phyloP scores from a whole-genome alignment of 192 early-diverging fungal species.

The Rhizophlyctis rosea region DNA sequence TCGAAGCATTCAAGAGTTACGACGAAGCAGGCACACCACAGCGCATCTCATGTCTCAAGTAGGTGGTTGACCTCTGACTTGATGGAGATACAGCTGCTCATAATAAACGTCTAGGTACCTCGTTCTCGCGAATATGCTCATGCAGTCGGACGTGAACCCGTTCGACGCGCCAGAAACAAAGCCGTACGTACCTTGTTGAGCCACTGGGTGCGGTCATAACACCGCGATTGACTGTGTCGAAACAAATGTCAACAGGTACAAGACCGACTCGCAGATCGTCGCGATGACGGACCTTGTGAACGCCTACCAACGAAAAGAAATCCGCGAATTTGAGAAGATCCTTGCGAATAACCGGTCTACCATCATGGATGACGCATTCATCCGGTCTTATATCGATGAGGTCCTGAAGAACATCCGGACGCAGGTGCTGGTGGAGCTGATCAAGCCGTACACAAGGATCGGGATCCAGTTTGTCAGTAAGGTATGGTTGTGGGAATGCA shows the following conservation, averaged over 20 bases:
- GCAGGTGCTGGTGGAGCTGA: slow-evolving; percentile 79
- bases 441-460: slow-evolving; percentile 91
- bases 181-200: slow-evolving; percentile 53
- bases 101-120: slow-evolving; percentile 60
- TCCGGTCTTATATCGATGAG: slow-evolving; percentile 85
- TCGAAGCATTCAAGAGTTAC: slow-evolving; percentile 97
- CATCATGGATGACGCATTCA: slow-evolving; percentile 90
- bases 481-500: too few species aligned
- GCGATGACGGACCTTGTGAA: slow-evolving; percentile 91
- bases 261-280: slow-evolving; percentile 84
- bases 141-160: slow-evolving; percentile 92
- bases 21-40: slow-evolving; percentile 94
- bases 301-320: slow-evolving; percentile 87
- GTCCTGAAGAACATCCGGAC: slow-evolving; percentile 90
- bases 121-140: slow-evolving; percentile 94
- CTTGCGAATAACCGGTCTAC: slow-evolving; percentile 63
- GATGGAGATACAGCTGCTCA: background rate
- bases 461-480: slow-evolving; percentile 76
- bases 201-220: background rate
- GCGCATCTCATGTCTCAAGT: slow-evolving; percentile 91
- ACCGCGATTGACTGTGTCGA: background rate
- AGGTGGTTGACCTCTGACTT: background rate
- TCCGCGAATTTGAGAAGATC: slow-evolving; percentile 86
- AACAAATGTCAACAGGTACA: slow-evolving; percentile 56
- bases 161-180: slow-evolving; percentile 97